Evolutionary conservation across 2,329 filamentous ascomycete genomes (phyloP).

Genomic region (Penicillium freii): DNA sequence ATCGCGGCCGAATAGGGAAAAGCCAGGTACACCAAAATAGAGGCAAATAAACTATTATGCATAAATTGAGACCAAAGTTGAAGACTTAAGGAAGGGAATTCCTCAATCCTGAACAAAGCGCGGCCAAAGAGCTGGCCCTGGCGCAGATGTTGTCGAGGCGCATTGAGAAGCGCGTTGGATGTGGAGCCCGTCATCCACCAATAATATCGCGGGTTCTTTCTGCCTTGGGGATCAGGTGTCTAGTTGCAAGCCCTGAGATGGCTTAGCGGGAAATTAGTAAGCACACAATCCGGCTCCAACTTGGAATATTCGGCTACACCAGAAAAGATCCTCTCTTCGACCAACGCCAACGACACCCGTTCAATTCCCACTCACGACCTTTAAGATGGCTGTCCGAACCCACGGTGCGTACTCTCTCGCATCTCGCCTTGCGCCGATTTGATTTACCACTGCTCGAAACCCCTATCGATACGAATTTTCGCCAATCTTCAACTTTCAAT

Average conservation of each 20-base stretch:
- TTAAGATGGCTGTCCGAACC: conserved; percentile 29
- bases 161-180: neutral
- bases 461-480: conserved; percentile 6
- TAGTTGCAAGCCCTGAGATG: conserved; percentile 13
- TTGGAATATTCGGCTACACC: conserved; percentile 20
- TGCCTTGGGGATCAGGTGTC: neutral
- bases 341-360: conserved; percentile 27
- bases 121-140: neutral
- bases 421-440: conserved; percentile 2
- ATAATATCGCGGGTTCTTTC: rapidly evolving
- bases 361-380: conserved; percentile 26
- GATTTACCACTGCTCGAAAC: conserved; percentile 4
- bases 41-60: neutral
- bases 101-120: neutral
- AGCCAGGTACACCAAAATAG: neutral
- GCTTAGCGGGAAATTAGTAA: conserved; percentile 24
- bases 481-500: conserved; percentile 8
- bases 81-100: no score
- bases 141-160: neutral
- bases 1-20: neutral
- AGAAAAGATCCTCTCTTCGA: conserved; percentile 23
- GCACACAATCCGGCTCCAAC: conserved; percentile 27
- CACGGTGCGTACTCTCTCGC: conserved; percentile 19
- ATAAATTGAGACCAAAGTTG: neutral
- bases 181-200: neutral